Base-by-base conservation (phyloP, 2,329 filamentous ascomycete species). In the Nannizziopsis arthrosporioides region DNA sequence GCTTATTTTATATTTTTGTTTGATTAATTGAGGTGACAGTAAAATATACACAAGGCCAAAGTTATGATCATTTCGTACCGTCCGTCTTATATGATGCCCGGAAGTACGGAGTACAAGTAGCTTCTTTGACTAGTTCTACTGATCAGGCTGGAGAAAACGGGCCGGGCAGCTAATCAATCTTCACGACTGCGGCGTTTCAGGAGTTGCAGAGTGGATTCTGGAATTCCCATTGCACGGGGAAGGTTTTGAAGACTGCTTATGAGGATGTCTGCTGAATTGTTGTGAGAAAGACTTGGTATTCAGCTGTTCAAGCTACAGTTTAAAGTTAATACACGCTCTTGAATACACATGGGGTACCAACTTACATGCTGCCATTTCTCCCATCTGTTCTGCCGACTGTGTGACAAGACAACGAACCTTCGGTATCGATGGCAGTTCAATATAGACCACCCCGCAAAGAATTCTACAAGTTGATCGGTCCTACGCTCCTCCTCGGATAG, bases 371-470 rank as follows among this genome's bases (percentile, higher is more conserved):
- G 52, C 61, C 62, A 65, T 30, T 50, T 47, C 17, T 52, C 53
- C 62, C 63, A 66, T 36, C 59, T 54, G 8, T 46, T 46, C 9
- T 57, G 51, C 3, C 56, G 58, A 6, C 53, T 34, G 7, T 53
- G 36, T 3, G 61, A 61, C 11, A 66, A 39, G 2, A 66, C 57
- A 19, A 58, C 17, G 19, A 66, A 66, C 7, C 57, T 58, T 6
- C 64, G 59, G 42, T 63, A 63, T 6, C 56, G 56, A 12, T 63
- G 50, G 3, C 54, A 54, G 42, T 68, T 57, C 10, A 63, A 47
- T 5, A 66, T 47, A 1, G 55, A 53, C 64, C 63, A 68, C 7
- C 63, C 65, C 1, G 65, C 62, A 40, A 68, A 68, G 27, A 63
- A 61, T 46, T 69, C 64, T 5, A 63, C 56, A 1, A 69, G 55